Base-by-base conservation (phyloP, 257 asterid genomes). In the Solanum lignicaule region DNA sequence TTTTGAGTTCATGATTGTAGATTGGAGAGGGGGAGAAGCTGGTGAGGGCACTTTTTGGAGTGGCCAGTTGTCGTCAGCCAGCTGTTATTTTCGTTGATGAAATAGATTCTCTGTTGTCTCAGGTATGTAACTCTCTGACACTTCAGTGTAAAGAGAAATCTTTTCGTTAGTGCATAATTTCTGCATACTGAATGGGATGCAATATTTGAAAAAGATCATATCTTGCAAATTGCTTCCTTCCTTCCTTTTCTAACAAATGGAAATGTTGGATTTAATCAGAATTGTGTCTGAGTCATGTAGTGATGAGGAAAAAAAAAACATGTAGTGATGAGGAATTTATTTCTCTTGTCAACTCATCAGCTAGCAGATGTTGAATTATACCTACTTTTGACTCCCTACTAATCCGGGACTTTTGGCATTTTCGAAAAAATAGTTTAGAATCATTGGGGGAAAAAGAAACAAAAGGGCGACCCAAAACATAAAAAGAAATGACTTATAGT, bases 21-120 rank as follows among this genome's bases (percentile, higher is more conserved):
- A 96, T 97, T 87, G 99, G 99, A 12, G 99, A 96, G 94, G 99
- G 99, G 36, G 99, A 97, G 88, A 97, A 97, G 95, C 95, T 97
- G 89, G 99, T 97, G 87, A 94, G 99, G 91, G 99, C 99, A 36
- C 98, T 97, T 90, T 97, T 97, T 93, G 99, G 98, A 46, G 99
- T 97, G 89, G 99, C 99, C 68, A 91, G 99, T 92, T 95, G 98
- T 83, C 99, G 99, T 86, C 98, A 97, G 90, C 99, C 99, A 69
- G 99, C 99, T 58, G 99, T 96, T 79, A 96, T 97, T 89, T 97
- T 97, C 73, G 99, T 97, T 33, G 99, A 97, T 89, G 99, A 96
- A 92, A 96, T 97, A 60, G 99, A 97, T 90, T 96, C 99, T 72
- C 98, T 97, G 88, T 92, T 97, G 81, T 97, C 99, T 74, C 99